Evolutionary conservation across 2,329 filamentous ascomycete species (phyloP), one percentile per base, ranked within the genome.

Genomic region (Clonostachys solani): DNA sequence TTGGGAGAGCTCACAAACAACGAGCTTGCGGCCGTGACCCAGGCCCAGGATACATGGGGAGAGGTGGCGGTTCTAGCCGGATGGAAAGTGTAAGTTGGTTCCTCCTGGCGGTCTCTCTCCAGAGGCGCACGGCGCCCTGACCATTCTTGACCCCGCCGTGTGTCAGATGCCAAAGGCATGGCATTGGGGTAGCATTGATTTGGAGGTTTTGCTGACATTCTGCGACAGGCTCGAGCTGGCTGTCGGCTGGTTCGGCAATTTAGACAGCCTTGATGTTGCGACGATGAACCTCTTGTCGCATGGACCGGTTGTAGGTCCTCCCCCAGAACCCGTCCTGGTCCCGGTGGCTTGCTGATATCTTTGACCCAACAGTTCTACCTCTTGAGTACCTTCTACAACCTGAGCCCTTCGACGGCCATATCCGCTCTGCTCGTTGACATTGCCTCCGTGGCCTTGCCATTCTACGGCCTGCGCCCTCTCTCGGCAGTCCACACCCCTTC

Each of bases 331-430:
- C 23, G 23, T 3, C 9, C 9, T 34, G 23, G 23, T 10, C 23
- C 23, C 9, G 9, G 3, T 3, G 44, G 6, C 9, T 42, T 38
- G 12, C 36, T 38, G 36, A 38, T 18, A 7, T 2, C 47, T 53
- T n/a, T 54, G 46, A 15, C 5, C 17, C 17, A 43, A 15, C 45
- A 84, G 81, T 81, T 87, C 52, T 88, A 87, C 60, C 82, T 96
- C 40, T 74, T 95, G 29, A 75, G 76, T 33, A 83, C 83, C 45
- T 96, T 95, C 72, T 96, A 95, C 76, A 68, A 74, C 35, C 76
- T 95, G 54, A 77, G 79, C 23, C 71, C 79, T 23, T 65, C 72
- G 46, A 85, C 86, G 0, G 75, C 84, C 17, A 58, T 83, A 33
- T 70, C 78, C 37, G 81, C 81, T 35, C 76, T 90, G 44, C 63